Conservation (phyloP, 768 basidiomycete genomes). For the Lepiota subincarnata region DNA sequence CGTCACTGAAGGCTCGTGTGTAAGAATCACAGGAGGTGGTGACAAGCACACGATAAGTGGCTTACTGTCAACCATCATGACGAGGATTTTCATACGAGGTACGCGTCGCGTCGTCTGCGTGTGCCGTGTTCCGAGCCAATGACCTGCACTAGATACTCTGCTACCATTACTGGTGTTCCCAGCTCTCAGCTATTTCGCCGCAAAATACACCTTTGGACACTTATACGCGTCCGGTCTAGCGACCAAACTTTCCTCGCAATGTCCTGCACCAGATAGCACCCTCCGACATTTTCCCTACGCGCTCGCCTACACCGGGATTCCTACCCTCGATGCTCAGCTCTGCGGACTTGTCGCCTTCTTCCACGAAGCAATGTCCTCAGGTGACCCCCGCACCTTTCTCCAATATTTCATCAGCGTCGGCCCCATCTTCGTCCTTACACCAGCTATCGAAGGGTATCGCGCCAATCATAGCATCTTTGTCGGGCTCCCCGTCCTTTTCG, state of each 20-base stretch:
- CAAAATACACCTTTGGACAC: slow-evolving; percentile 32
- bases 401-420: slow-evolving; percentile 33
- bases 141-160: slow-evolving; percentile 14
- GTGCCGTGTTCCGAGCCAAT: neutral
- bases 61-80: slow-evolving; percentile 2
- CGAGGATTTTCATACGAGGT: slow-evolving; percentile 11
- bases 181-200: slow-evolving; percentile 29
- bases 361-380: slow-evolving; percentile 33
- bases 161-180: slow-evolving; percentile 38
- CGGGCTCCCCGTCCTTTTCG: slow-evolving; percentile 37
- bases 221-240: slow-evolving; percentile 25
- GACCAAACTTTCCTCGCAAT: slow-evolving; percentile 27
- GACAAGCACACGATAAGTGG: no score
- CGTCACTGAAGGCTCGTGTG: no score
- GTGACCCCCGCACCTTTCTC: slow-evolving; percentile 26
- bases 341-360: slow-evolving; percentile 48
- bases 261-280: slow-evolving; percentile 20
- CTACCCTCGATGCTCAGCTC: slow-evolving; percentile 32
- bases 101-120: neutral
- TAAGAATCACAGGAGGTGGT: no score
- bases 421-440: slow-evolving; percentile 35
- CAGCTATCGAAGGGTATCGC: slow-evolving; percentile 42
- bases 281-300: slow-evolving; percentile 23
- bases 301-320: slow-evolving; percentile 35
- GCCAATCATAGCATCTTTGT: slow-evolving; percentile 29